Evolutionary conservation across 106 monocot genomes (phyloP).

Genomic region (Gastrodia elata): DNA sequence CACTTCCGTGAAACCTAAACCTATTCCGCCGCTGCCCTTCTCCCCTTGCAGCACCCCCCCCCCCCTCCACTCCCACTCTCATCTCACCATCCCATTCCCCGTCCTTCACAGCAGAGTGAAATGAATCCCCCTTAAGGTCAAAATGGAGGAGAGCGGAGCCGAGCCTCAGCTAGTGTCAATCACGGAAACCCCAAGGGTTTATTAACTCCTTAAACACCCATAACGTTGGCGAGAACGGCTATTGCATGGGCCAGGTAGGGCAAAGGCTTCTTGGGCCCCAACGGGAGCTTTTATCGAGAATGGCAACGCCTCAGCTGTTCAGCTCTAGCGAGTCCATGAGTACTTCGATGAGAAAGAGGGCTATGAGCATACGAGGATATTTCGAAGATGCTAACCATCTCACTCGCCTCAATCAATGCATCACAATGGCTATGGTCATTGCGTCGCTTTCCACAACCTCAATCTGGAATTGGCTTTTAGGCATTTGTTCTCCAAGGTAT

Average conservation of each 20-base stretch:
- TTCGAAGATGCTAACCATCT: slow-evolving; percentile 93
- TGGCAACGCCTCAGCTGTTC: slow-evolving; percentile 45
- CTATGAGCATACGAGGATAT: slow-evolving; percentile 71
- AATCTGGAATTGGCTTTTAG: slow-evolving; percentile 89
- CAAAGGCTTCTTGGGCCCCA: slow-evolving; percentile 42
- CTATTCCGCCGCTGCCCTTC: too few species aligned
- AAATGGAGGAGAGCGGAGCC: slow-evolving; percentile 16
- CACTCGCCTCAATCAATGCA: slow-evolving; percentile 84
- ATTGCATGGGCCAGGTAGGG: slow-evolving; percentile 2
- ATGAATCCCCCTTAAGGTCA: too few species aligned
- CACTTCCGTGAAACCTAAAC: too few species aligned
- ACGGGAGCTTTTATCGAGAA: slow-evolving; percentile 17
- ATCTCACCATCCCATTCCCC: background rate
- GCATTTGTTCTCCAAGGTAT: too few species aligned
- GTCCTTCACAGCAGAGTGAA: too few species aligned
- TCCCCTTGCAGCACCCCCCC: too few species aligned
- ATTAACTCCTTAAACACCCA: slow-evolving; percentile 45
- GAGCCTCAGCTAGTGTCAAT: slow-evolving; percentile 84
- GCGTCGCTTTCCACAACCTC: slow-evolving; percentile 90
- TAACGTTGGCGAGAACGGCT: slow-evolving; percentile 13
- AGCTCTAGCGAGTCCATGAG: slow-evolving; percentile 35
- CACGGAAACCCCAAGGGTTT: slow-evolving; percentile 63
- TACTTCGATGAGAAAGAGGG: slow-evolving; percentile 62
- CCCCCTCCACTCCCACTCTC: background rate
- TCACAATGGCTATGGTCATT: slow-evolving; percentile 81